Conservation (phyloP, 805 yeast genomes). For the Lachancea sp. region DNA sequence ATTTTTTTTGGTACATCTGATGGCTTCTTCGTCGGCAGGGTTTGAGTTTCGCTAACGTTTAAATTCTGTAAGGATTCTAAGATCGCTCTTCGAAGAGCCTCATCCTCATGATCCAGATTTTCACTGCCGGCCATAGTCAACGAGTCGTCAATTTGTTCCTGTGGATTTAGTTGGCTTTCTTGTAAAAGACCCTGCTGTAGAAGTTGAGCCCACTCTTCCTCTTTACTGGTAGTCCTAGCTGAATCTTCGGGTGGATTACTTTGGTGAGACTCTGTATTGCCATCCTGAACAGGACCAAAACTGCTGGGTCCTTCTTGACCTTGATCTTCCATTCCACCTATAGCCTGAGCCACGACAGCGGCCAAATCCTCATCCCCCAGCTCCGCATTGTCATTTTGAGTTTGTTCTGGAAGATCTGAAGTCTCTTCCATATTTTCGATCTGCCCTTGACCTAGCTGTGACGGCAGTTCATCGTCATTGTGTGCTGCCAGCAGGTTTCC, state of each 20-base stretch:
- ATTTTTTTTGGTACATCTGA: background rate
- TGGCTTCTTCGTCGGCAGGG: background rate
- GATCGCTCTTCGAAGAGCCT: constrained; percentile 30
- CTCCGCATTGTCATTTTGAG: constrained; percentile 1
- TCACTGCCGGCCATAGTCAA: constrained; percentile 1
- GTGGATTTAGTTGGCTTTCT: constrained; percentile 10
- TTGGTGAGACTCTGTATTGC: constrained; percentile 1
- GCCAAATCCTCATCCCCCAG: constrained; percentile 32
- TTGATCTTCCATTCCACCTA: constrained; percentile 22
- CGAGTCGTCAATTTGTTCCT: constrained; percentile 7
- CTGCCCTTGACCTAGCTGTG: constrained; percentile 16
- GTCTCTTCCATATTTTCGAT: constrained; percentile 1
- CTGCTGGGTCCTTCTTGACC: constrained; percentile 2
- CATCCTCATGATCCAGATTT: constrained; percentile 31
- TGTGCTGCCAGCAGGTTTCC: constrained; percentile 29
- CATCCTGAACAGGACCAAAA: constrained; percentile 2
- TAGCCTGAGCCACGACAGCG: constrained; percentile 37
- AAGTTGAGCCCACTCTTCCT: constrained; percentile 29
- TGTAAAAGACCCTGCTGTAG: constrained; percentile 26
- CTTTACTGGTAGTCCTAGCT: constrained; percentile 10
- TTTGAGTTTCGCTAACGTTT: constrained; percentile 8
- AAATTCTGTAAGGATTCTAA: constrained; percentile 27
- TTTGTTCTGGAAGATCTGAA: constrained; percentile 4
- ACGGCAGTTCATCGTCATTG: constrained; percentile 12
- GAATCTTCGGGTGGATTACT: constrained; percentile 9